These are phyloP conservation scores for Penicillium daleae DNA, from an alignment of 495 filamentous ascomycete species.

Conservation along the genomic window DNA sequence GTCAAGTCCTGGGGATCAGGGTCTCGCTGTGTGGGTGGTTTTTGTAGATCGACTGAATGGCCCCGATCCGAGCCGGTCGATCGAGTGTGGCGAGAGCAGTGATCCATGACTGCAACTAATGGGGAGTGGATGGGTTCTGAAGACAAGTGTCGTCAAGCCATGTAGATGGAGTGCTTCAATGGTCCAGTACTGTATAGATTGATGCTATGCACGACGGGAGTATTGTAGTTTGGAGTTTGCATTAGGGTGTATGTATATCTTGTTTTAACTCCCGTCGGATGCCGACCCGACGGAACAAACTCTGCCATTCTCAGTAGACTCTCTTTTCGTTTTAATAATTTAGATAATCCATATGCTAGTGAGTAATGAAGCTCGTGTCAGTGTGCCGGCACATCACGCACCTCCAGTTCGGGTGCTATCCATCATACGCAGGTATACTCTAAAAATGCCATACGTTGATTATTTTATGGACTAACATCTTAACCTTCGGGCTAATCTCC, in stretches of 20 bases:
- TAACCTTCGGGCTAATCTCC: neutral
- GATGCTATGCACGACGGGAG: too few species aligned
- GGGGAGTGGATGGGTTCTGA: neutral
- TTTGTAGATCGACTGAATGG: constrained; percentile 7
- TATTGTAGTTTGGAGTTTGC: too few species aligned
- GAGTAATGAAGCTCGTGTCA: too few species aligned
- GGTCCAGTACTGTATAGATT: too few species aligned
- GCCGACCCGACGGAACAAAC: too few species aligned
- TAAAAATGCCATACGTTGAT: neutral
- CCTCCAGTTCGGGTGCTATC: neutral
- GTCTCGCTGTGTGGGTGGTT: constrained; percentile 10
- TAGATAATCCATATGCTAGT: too few species aligned
- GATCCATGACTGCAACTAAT: neutral
- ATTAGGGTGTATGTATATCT: too few species aligned
- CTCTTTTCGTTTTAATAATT: too few species aligned
- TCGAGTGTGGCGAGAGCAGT: neutral
- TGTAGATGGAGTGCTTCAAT: neutral
- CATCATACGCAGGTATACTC: neutral
- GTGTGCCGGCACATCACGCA: too few species aligned
- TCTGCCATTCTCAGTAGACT: too few species aligned
- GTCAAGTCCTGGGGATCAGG: constrained; percentile 23
- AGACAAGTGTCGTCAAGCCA: neutral
- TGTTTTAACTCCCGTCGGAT: too few species aligned
- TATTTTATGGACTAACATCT: neutral
- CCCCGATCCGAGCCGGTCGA: neutral